Percentiles rank a stretch among this genome's conserved stretches.
These are phyloP conservation scores for Eucalyptus tenuipes DNA, from an alignment of 345 rosid genomes.

Conservation along the genomic window DNA sequence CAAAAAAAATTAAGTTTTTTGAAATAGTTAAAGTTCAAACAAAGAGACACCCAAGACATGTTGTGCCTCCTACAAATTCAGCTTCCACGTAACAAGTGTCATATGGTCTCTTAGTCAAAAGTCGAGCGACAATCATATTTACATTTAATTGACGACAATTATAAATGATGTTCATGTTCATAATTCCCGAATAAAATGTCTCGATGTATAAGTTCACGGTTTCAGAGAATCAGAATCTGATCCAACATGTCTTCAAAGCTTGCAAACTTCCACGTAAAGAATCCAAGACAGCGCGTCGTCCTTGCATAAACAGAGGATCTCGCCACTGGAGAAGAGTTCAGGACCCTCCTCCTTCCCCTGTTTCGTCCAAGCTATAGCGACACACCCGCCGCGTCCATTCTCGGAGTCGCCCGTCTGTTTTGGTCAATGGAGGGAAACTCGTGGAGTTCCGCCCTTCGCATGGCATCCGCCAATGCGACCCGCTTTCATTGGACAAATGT, in stretches of 20 bases:
- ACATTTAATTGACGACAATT: background rate
- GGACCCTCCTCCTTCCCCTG: background rate
- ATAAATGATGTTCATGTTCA: no score
- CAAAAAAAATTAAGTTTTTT: no score
- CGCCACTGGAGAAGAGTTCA: background rate
- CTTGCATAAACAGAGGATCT: background rate
- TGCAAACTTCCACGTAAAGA: background rate
- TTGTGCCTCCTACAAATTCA: background rate
- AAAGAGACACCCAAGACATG: no score
- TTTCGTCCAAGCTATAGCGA: background rate
- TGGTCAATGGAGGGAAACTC: background rate
- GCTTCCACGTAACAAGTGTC: background rate
- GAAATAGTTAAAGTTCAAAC: no score
- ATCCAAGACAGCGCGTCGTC: background rate
- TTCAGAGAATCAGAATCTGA: background rate
- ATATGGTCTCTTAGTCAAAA: background rate
- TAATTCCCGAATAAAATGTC: background rate
- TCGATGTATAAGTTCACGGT: background rate
- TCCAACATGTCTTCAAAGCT: background rate
- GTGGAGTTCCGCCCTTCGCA: background rate
- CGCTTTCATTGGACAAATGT: background rate
- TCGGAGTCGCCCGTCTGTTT: background rate
- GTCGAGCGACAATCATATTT: background rate
- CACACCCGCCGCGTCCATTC: accelerated
- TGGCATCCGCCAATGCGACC: background rate